Evolutionary conservation across 768 basidiomycete genomes (phyloP).

Genomic region (Phlebiopsis gigantea): DNA sequence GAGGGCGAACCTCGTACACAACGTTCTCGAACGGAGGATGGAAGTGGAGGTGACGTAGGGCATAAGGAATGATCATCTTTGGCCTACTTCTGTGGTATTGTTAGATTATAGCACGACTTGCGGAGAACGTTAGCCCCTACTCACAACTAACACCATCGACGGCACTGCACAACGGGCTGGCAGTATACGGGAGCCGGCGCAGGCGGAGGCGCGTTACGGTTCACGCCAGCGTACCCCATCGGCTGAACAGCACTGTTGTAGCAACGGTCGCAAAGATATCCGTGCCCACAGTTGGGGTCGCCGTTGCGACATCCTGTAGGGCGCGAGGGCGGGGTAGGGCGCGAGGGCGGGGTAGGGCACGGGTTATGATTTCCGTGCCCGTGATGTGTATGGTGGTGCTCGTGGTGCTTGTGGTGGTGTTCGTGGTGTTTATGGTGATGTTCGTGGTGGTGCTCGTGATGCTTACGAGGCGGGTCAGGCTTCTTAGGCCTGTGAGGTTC

Average conservation of each 20-base stretch:
- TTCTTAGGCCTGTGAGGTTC: not conserved
- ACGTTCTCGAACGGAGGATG: too few species aligned
- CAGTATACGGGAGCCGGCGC: not conserved
- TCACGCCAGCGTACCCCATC: conserved; percentile 5
- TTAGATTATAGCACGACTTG: too few species aligned
- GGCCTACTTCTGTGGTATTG: too few species aligned
- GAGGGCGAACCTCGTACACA: too few species aligned
- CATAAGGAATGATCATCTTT: too few species aligned
- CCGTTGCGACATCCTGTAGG: not conserved
- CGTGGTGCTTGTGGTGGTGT: not conserved
- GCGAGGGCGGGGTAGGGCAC: too few species aligned
- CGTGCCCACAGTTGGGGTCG: conserved; percentile 6
- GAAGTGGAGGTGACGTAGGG: too few species aligned
- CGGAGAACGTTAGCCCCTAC: too few species aligned
- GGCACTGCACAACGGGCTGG: not conserved
- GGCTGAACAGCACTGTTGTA: conserved; percentile 2
- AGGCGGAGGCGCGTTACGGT: not conserved
- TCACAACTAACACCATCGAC: not conserved
- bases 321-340: too few species aligned
- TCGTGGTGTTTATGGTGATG: not conserved
- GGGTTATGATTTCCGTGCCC: too few species aligned
- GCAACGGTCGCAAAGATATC: conserved; percentile 5
- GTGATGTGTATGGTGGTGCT: not conserved
- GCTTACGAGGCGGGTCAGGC: not conserved
- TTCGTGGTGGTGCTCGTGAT: not conserved